Base-by-base conservation (phyloP, 192 early-diverging fungal genomes). In the Coemansia sp. region DNA sequence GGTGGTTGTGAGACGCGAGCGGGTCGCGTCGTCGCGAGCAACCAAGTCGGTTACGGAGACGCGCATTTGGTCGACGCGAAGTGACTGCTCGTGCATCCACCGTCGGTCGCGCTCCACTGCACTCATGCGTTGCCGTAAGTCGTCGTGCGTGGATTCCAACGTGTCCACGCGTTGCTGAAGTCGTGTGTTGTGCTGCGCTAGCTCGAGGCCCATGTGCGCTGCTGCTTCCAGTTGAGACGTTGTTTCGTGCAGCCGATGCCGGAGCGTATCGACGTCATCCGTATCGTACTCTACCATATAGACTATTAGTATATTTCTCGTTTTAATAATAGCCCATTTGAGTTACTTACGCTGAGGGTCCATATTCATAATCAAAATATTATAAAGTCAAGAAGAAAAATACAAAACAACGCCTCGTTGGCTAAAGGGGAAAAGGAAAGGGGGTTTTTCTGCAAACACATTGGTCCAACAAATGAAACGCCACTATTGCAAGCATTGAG, bases 51-150 rank as follows among this genome's bases (percentile, higher is more conserved):
- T 50, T 7, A 81, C 54, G 2, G 59, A 60, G 3, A 55, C 78
- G 3, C 64, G 37, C 7, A 75, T 11, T 36, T 81, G 72, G 57
- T 81, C 78, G 7, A 81, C 60, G 3, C 72, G 65, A 15, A 81
- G 38, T 5, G 73, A 81, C 59, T 81, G 72, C 48, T 81, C 69
- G 40, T 81, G 78, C 64, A 74, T 69, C 69, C 78, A 72, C 52
- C 72, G 57, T 5, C 70, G 65, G 60, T 81, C 78, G 14, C 70
- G 65, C 63, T 81, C 78, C 6, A 75, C 40, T 12, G 75, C 28
- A 14, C 34, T 36, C 37, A 81, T 52, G 0, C 73, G 70, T 51
- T 69, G 68, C 1, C 40, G 60, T 49, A 81, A 56, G 23, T 72
- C 73, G 19, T 67, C 62, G 10, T 81, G 66, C 5, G 40, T 50